Percentiles rank a stretch among this genome's conserved stretches.
Conservation (phyloP, 208 protist species). For the Histomonas meleagridis region DNA sequence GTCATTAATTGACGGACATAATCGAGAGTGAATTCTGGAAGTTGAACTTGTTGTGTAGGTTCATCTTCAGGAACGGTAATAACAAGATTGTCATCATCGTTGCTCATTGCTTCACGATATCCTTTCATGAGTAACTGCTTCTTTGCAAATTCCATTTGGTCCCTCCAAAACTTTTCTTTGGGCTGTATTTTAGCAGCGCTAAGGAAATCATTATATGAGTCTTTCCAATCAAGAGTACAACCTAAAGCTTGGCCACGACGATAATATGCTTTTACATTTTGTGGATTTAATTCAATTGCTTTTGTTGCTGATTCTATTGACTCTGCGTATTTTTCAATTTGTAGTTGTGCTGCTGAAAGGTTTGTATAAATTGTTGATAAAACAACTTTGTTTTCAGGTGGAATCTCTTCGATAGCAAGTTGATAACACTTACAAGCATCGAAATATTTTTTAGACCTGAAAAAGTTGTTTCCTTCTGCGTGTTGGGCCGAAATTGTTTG, state of each 20-base stretch:
- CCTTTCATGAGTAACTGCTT: neutral
- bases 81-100: neutral
- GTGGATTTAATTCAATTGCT: neutral
- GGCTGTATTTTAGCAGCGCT: neutral
- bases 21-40: constrained; percentile 9
- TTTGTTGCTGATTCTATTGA: neutral
- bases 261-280: neutral
- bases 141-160: neutral
- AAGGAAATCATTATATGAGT: neutral
- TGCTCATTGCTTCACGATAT: neutral
- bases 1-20: neutral
- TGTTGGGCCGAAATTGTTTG: neutral
- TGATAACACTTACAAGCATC: neutral
- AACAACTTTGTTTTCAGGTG: neutral
- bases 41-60: neutral
- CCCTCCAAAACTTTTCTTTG: neutral
- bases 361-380: neutral
- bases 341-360: neutral
- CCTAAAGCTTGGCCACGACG: neutral
- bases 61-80: neutral
- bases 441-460: neutral
- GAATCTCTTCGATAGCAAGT: neutral
- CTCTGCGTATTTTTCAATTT: neutral
- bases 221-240: neutral
- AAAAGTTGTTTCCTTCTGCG: neutral